phyloP scores from a whole-genome alignment of 768 basidiomycete genomes.

The Ramaria rubella region DNA sequence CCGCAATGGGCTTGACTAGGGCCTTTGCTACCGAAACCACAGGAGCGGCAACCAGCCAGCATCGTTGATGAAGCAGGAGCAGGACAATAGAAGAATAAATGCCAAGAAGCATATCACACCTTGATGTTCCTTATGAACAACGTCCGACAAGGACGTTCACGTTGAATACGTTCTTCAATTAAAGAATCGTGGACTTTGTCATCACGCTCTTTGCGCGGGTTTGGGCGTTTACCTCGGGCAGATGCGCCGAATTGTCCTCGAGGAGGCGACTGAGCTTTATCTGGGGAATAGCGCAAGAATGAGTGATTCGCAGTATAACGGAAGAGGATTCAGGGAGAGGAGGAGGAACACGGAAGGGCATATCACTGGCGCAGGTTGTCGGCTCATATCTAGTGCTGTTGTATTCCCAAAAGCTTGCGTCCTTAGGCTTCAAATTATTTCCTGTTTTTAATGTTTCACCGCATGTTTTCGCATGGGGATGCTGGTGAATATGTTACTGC shows the following conservation, averaged over 20 bases:
- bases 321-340: conserved; percentile 1
- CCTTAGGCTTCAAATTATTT: neutral
- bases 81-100: neutral
- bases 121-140: conserved; percentile 97
- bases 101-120: conserved; percentile 46
- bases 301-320: conserved; percentile 2
- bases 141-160: conserved; percentile 91
- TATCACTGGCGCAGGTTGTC: neutral
- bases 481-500: neutral
- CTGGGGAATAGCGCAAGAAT: conserved; percentile 1
- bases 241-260: conserved; percentile 5
- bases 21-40: neutral
- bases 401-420: neutral
- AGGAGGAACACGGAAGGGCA: conserved; percentile 9
- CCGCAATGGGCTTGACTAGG: neutral
- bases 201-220: conserved; percentile 66
- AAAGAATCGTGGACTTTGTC: conserved; percentile 87
- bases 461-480: neutral
- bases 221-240: conserved; percentile 2
- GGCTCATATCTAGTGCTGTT: neutral
- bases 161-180: conserved; percentile 89
- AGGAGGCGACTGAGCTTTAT: conserved; percentile 7
- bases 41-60: neutral
- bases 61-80: neutral
- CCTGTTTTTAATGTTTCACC: neutral